Evolutionary conservation across 225 moss, liverwort and hornwort species (phyloP).

Genomic region (Rhytidiadelphus loreus): DNA sequence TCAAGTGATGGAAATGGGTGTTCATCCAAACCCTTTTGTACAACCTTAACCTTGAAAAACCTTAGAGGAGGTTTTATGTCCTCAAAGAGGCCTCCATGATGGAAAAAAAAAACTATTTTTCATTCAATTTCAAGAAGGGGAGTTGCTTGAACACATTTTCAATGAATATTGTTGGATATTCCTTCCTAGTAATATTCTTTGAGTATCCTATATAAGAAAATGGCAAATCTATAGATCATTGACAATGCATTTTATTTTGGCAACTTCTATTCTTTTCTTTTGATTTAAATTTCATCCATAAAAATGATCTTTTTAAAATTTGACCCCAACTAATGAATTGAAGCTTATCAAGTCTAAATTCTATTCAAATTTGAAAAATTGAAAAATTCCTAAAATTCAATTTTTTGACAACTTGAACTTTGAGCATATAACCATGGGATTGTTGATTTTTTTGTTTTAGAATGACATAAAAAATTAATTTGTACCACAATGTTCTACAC

Average conservation of each 20-base stretch:
- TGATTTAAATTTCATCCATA: not conserved
- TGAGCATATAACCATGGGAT: not conserved
- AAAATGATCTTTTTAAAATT: not conserved
- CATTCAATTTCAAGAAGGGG: not conserved
- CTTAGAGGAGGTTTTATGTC: not conserved
- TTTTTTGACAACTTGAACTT: not conserved
- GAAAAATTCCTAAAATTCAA: not conserved
- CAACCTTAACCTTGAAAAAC: rapidly evolving
- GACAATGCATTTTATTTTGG: not conserved
- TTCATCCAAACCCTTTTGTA: not conserved
- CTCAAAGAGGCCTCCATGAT: not conserved
- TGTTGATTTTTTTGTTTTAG: not conserved
- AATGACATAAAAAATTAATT: not conserved
- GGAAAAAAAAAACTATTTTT: rapidly evolving
- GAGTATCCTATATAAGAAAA: not conserved
- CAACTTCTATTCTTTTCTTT: not conserved
- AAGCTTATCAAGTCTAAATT: not conserved
- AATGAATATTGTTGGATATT: not conserved
- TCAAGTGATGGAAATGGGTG: not conserved
- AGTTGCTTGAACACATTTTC: not conserved
- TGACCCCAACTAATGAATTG: not conserved
- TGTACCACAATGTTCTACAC: not conserved
- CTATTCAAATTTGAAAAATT: not conserved
- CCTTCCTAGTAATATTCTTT: not conserved
- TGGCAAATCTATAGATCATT: rapidly evolving